These are phyloP conservation scores for Ceratocystis smalleyi DNA, from an alignment of 2,329 filamentous ascomycete species.

Conservation along the genomic window DNA sequence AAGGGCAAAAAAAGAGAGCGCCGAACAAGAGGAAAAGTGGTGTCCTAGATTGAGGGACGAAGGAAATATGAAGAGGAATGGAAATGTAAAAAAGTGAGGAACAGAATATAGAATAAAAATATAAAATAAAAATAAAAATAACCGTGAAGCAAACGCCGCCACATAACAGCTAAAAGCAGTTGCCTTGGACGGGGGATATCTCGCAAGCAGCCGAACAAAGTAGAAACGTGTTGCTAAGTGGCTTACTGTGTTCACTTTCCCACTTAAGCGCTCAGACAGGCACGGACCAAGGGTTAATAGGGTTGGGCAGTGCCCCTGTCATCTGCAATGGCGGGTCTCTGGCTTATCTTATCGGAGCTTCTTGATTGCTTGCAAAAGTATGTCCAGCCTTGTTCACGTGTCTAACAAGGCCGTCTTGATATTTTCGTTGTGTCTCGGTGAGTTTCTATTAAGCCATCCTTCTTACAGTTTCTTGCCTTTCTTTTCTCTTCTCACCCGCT, in stretches of 20 bases:
- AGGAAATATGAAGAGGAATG: not conserved
- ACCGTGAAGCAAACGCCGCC: not conserved
- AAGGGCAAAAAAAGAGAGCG: not conserved
- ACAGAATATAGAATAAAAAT: not conserved
- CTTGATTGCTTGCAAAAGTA: not conserved
- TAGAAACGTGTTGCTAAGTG: constrained; percentile 8
- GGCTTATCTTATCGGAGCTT: constrained; percentile 3
- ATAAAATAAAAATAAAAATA: not conserved
- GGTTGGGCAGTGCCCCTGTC: not conserved
- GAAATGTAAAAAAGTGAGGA: not conserved
- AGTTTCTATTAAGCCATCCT: not conserved
- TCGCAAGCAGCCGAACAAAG: not conserved
- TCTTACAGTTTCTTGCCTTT: not conserved
- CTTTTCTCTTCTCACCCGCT: not conserved
- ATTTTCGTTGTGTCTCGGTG: not conserved
- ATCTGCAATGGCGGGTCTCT: not conserved
- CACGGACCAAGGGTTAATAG: not conserved
- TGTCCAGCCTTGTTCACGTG: not conserved
- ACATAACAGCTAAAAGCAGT: not conserved
- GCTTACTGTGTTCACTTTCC: constrained; percentile 14
- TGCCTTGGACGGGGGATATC: not conserved
- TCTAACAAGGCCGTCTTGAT: not conserved
- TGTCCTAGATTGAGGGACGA: not conserved
- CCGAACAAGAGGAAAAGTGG: constrained; percentile 5
- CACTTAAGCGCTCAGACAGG: not conserved